phyloP scores from a whole-genome alignment of 305 asterid genomes.

The Fraxinus xanthoxyloides region DNA sequence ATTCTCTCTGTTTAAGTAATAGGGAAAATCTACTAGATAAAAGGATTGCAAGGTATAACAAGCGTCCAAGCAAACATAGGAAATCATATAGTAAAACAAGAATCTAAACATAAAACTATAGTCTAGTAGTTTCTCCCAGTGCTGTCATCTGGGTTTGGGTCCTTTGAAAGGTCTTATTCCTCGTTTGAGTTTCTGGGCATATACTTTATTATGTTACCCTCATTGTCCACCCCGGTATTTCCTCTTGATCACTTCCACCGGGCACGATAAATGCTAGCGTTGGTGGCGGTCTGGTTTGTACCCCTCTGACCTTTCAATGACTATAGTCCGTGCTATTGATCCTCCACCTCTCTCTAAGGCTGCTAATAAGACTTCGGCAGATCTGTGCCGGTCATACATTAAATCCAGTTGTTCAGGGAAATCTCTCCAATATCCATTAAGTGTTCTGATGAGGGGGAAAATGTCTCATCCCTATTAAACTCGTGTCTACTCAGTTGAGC shows the following conservation, averaged over 20 bases:
- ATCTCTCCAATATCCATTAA: neutral
- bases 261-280: neutral
- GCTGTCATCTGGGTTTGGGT: neutral
- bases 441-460: neutral
- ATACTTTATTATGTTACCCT: neutral
- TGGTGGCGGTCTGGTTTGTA: neutral
- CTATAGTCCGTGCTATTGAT: neutral
- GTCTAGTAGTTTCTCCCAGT: neutral
- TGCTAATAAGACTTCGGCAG: neutral
- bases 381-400: neutral
- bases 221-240: neutral
- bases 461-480: neutral
- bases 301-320: neutral
- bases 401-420: neutral
- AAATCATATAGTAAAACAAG: neutral
- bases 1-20: too few relatives aligned
- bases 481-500: neutral
- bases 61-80: neutral
- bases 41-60: too few relatives aligned
- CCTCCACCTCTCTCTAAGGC: neutral
- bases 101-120: neutral
- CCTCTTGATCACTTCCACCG: neutral
- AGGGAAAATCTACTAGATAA: too few relatives aligned
- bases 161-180: neutral
- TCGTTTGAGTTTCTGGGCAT: neutral